These are phyloP conservation scores for Furcasterigmium sp. DNA, from an alignment of 2,329 filamentous ascomycete genomes.

Conservation along the genomic window DNA sequence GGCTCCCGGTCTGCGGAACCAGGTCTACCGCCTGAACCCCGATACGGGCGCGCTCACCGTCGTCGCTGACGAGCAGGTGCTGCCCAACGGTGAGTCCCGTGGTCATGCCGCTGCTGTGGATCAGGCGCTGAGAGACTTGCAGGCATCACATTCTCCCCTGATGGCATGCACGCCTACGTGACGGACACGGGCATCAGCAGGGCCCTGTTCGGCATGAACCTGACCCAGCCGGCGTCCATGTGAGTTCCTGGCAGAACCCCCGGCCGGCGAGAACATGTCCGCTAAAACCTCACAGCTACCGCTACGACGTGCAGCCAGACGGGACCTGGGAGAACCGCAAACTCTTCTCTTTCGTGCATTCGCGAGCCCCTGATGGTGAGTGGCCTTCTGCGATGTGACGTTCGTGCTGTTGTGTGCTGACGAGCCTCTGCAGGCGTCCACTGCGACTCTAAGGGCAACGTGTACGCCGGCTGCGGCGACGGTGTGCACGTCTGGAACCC, in stretches of 20 bases:
- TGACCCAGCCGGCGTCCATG: constrained; percentile 39
- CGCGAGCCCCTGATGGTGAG: constrained; percentile 53
- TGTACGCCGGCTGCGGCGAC: constrained; percentile 46
- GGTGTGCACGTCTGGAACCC: constrained; percentile 44
- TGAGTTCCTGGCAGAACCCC: constrained; percentile 19
- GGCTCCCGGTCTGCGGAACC: constrained; percentile 44
- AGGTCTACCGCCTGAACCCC: constrained; percentile 53
- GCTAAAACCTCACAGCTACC: constrained; percentile 31
- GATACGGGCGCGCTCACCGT: constrained; percentile 44
- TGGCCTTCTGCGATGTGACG: neutral
- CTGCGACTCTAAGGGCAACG: constrained; percentile 47
- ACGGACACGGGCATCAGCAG: constrained; percentile 50
- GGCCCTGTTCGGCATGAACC: constrained; percentile 35
- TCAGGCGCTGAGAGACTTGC: too few species aligned
- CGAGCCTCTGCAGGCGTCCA: constrained; percentile 30
- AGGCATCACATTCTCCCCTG: constrained; percentile 49
- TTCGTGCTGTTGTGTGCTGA: neutral
- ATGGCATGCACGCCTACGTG: constrained; percentile 46
- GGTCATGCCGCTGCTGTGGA: too few species aligned
- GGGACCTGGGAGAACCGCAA: constrained; percentile 42
- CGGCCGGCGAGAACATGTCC: constrained; percentile 10
- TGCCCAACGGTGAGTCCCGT: constrained; percentile 39
- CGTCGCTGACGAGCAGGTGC: constrained; percentile 51
- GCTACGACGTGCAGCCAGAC: constrained; percentile 36
- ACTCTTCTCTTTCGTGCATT: constrained; percentile 50